Evolutionary conservation across 768 basidiomycete species (phyloP).

Genomic region (Pholiota conissans): DNA sequence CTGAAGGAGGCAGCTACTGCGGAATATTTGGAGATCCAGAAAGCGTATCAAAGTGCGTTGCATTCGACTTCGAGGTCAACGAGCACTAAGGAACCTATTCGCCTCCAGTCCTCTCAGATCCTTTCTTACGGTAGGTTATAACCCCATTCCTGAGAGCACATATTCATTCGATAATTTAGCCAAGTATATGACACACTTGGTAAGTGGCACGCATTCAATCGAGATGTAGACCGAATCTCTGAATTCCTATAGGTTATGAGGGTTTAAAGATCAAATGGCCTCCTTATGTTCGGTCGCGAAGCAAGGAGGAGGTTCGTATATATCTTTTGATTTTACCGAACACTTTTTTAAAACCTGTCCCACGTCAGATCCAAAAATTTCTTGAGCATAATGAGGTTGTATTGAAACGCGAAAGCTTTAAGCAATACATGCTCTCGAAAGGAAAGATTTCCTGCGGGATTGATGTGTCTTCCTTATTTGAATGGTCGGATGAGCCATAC

Average conservation of each 20-base stretch:
- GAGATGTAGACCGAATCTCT: not conserved
- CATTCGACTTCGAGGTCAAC: not conserved
- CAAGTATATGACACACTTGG: constrained; percentile 79
- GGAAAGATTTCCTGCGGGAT: constrained; percentile 45
- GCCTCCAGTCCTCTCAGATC: constrained; percentile 64
- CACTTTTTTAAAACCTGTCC: not conserved
- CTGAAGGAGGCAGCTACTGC: constrained; percentile 59
- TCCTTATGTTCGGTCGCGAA: constrained; percentile 39
- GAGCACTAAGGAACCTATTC: not conserved
- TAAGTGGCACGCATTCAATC: constrained; percentile 20
- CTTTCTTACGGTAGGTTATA: constrained; percentile 55
- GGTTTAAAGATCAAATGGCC: constrained; percentile 42
- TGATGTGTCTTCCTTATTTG: constrained; percentile 38
- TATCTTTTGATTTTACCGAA: not conserved
- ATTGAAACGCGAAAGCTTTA: constrained; percentile 35
- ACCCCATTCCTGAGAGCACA: not conserved
- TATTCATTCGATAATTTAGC: constrained; percentile 32
- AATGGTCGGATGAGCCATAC: not conserved
- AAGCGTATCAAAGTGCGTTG: constrained; percentile 74
- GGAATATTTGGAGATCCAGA: constrained; percentile 75
- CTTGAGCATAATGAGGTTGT: constrained; percentile 40
- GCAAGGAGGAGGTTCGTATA: constrained; percentile 46
- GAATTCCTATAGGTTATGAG: constrained; percentile 18
- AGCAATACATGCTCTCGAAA: constrained; percentile 42
- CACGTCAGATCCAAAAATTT: constrained; percentile 42